Evolutionary conservation across 768 basidiomycete genomes (phyloP), one percentile per base, ranked within the genome.

Genomic region (Mycena vitilis): DNA sequence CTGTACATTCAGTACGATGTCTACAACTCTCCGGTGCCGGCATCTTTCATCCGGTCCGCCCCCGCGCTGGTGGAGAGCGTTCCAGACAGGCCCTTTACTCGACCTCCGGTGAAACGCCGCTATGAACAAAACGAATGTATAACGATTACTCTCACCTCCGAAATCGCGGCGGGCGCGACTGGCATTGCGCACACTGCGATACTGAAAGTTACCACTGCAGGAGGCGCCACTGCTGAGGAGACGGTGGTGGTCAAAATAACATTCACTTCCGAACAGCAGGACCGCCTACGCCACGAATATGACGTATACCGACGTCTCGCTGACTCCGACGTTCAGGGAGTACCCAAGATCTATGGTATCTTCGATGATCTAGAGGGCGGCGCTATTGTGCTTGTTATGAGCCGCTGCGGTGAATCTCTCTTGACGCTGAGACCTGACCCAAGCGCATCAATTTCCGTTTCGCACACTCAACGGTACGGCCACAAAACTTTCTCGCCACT

Each of bases 361-460:
- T 57, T 44, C 16, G 56, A 57, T 1, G 56, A 57, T 10, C 56
- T 57, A 3, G 56, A 57, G 16, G 56, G 56, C 10, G 42, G 42
- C 4, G 42, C 56, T 8, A 44, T 44, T 13, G 56, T n/a, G 5
- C 56, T 57, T 1, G 18, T 57, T 4, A 57, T 57, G 56, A 57
- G 38, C 56, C 1, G 12, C 9, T 57, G 56, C 16, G 55, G 55
- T 40, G 25, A 18, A 12, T 52, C 23, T 22, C 51, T 54, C 15
- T 54, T 5, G 53, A 54, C 9, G 16, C 53, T 16, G 34, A 34
- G 34, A 10, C 15, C 30, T 13, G 9, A 54, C 18, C 34, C 10
- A 37, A 34, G 37, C 34, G 36, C 34, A 7, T 30, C 37, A 20
- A 2, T 37, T 30, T 18, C 22, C 22, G 3, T 54, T 36, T 54